These are phyloP conservation scores for Brassica nigra DNA, from an alignment of 345 rosid genomes.

Conservation along the genomic window DNA sequence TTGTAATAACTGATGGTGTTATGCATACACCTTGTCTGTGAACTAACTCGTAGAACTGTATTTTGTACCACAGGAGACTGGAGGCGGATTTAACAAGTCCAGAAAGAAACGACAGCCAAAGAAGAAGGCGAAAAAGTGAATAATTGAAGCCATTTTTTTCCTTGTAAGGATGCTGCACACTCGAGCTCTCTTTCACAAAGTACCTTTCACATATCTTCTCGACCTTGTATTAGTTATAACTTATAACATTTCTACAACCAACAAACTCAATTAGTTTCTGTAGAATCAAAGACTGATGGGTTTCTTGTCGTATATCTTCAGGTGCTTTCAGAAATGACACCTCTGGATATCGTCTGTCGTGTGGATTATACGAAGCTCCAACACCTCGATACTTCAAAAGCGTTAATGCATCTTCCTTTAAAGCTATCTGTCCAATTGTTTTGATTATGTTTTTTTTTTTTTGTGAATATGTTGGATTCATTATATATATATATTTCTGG, in stretches of 20 bases:
- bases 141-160: slow-evolving; percentile 1
- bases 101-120: slow-evolving; percentile 48
- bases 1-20: background rate
- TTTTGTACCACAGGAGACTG: slow-evolving; percentile 54
- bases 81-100: slow-evolving; percentile 46
- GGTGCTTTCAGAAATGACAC: slow-evolving; percentile 22
- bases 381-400: slow-evolving; percentile 15
- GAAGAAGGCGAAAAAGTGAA: slow-evolving; percentile 41
- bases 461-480: background rate
- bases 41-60: slow-evolving; percentile 2
- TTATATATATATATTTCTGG: background rate
- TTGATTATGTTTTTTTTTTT: background rate
- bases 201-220: background rate
- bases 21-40: background rate
- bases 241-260: slow-evolving; percentile 1
- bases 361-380: slow-evolving; percentile 27
- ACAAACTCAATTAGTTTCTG: background rate
- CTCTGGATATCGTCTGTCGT: slow-evolving; percentile 23
- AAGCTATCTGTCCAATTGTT: slow-evolving; percentile 1
- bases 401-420: slow-evolving; percentile 10
- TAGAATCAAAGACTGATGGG: slow-evolving; percentile 24
- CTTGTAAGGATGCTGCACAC: slow-evolving; percentile 2
- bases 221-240: background rate
- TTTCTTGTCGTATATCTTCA: slow-evolving; percentile 35
- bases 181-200: background rate